phyloP scores from a whole-genome alignment of 202 grass and related monocot genomes.

The Dendrocalamus latiflorus region DNA sequence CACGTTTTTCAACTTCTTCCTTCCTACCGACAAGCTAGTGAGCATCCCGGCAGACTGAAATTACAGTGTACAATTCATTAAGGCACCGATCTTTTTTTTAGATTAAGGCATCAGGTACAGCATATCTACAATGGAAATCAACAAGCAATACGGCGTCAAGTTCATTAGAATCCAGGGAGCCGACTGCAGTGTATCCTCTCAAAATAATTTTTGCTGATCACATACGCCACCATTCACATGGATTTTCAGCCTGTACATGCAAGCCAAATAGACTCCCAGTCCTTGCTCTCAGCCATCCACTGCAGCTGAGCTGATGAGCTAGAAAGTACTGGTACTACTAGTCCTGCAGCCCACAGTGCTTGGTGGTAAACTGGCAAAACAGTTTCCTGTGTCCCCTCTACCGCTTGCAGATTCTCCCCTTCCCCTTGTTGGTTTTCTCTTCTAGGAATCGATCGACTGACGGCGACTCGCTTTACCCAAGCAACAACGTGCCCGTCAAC shows the following conservation, averaged over 20 bases:
- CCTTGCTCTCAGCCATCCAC: not conserved
- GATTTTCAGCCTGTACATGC: not conserved
- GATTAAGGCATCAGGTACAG: no score
- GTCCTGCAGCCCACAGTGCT: not conserved
- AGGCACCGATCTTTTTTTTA: no score
- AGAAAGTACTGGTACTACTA: not conserved
- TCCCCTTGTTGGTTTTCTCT: conserved; percentile 13
- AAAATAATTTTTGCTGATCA: no score
- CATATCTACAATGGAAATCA: no score
- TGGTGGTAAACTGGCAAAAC: not conserved
- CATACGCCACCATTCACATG: no score
- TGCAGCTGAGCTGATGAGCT: not conserved
- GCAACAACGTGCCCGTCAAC: not conserved
- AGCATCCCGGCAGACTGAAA: no score
- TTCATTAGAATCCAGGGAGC: no score
- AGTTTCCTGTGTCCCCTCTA: not conserved
- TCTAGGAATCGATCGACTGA: conserved; percentile 7
- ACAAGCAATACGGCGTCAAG: no score
- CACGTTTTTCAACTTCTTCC: no score
- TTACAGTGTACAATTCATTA: no score
- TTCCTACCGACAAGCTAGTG: no score
- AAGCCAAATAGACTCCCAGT: not conserved
- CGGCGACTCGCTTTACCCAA: not conserved
- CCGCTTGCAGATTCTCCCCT: not conserved
- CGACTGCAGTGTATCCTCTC: no score